These are phyloP conservation scores for Carex cristatella DNA, from an alignment of 176 grass and related monocot genomes.

Conservation along the genomic window DNA sequence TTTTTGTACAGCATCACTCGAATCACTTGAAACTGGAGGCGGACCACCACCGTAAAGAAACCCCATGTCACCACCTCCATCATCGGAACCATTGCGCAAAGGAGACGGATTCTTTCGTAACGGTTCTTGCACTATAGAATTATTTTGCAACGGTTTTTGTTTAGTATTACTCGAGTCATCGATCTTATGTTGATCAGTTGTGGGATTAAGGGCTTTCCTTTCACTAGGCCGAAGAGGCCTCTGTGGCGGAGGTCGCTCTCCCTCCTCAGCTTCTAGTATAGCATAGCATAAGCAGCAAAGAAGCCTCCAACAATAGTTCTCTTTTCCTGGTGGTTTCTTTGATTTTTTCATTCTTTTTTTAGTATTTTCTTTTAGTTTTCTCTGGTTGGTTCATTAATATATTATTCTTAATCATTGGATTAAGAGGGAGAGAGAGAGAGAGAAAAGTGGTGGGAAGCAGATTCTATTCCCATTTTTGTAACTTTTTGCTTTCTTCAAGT, in stretches of 20 bases:
- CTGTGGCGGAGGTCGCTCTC: not conserved
- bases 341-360: not conserved
- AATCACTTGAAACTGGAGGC: not conserved
- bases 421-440: not conserved
- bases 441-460: not conserved
- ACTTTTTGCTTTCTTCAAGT: not conserved
- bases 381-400: not conserved
- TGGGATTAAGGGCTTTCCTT: not conserved
- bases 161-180: not conserved
- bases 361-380: not conserved
- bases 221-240: not conserved
- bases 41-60: not conserved
- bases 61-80: not conserved
- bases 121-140: not conserved
- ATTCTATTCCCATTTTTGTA: constrained; percentile 4
- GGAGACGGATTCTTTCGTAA: not conserved
- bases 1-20: too few relatives aligned
- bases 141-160: not conserved
- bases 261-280: not conserved
- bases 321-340: not conserved
- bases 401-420: not conserved
- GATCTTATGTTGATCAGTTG: not conserved
- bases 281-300: not conserved
- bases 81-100: not conserved
- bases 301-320: constrained; percentile 4